Evolutionary conservation across 2,329 filamentous ascomycete genomes (phyloP), one percentile per base, ranked within the genome.

Genomic region (Penicillium hordei): DNA sequence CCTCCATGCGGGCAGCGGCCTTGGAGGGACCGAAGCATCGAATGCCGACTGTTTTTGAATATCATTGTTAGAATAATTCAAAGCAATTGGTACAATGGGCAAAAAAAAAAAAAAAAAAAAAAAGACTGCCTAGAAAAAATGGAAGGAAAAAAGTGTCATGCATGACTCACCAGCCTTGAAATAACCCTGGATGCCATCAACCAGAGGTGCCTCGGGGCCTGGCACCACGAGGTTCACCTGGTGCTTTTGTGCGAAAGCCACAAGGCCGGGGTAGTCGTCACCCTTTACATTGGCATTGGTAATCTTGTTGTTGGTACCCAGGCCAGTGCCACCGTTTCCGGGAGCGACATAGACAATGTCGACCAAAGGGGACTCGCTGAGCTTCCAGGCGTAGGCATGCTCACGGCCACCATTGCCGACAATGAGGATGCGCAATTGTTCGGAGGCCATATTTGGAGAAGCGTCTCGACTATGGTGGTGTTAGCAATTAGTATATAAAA

Each of bases 351-450:
- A 80, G 57, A 97, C 93, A 67, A 86, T 83, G 68, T 91, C 86
- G 60, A 96, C 90, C 45, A 83, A 82, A 42, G 87, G 81, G 17
- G 92, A 96, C 75, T 96, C 89, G 70, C 88, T 86, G 61, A 97
- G 82, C 78, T 95, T 97, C 93, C 93, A 97, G 42, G 93, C 92
- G 62, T 97, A 84, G 46, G 93, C 91, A 77, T 97, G 92, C 79
- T 99, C 94, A 69, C 94, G 88, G 68, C 93, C 94, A 65, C 94
- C 94, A 72, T 93, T 96, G 70, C 94, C 93, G 65, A 97, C 87
- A 62, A 97, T 86, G 62, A 97, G 87, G 66, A 97, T 83, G 66
- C 87, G 84, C 62, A 91, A 81, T 64, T 72, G 72, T 71, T 79
- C 77, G 64, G 75, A 72, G 55, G 74, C 69, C 75, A 78, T 78